Evolutionary conservation across 179 eudicot species (phyloP), one percentile per base, ranked within the genome.

Genomic region (Heliamphora pulchella): DNA sequence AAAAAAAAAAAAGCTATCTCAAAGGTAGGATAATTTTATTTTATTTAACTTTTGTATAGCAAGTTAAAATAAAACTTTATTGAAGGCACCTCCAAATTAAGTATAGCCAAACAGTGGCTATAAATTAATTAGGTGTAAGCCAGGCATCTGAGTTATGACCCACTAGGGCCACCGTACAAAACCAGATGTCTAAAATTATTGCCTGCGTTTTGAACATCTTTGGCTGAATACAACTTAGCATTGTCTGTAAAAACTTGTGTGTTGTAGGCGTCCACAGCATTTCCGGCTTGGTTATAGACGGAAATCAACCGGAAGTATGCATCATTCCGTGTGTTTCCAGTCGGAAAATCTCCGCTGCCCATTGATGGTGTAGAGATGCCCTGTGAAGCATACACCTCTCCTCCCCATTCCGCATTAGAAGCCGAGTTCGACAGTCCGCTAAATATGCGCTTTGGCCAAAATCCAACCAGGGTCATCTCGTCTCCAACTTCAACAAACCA

Each of bases 341-440:
- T 2, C 1, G 44, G 62, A 9, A 7, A 51, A 53, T 0, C n/a
- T 4, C 68, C 79, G 3, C 8, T 3, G 8, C 79, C 79, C 79
- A 76, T 58, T 44, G 79, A 51, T 58, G 68, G 67, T 57, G 31
- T 76, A 76, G 46, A n/a, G 44, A 2, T 3, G 14, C 77, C 77
- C 15, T 15, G 62, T 11, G 77, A 46, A 17, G 63, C 20, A 74
- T 18, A 74, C 62, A 51, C 77, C 46, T 74, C 77, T 51, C 77
- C 63, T 4, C 63, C 77, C 77, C 44, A 74, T 6, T 74, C 62
- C 15, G 57, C 44, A n/a, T 58, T 18, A 53, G 77, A 18, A 53
- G 77, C 77, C 57, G 54, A 8, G 9, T 74, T 11, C 54, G 18
- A 46, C 39, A 74, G 44, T 53, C 77, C 77, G 17, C 58, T 74